Base-by-base conservation (phyloP, 441 rosid species). In the Pelargonium myrrhifolium region DNA sequence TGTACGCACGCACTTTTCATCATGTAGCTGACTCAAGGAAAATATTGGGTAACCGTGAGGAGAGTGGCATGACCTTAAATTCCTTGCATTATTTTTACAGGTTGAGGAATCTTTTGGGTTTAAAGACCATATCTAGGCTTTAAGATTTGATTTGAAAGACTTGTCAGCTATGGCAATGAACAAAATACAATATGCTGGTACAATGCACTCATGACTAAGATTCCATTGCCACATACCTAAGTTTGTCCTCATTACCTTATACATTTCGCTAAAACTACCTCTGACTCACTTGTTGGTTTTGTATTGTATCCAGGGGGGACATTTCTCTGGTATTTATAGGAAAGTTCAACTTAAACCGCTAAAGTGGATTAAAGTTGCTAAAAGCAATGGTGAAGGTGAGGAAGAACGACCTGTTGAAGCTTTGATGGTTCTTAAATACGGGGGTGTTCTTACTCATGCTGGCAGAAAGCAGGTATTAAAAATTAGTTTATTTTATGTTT, bases 391-490 rank as follows among this genome's bases (percentile, higher is more conserved):
- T 78, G 98, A 96, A 79, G 98, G 90, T 22, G 98, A 93, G 78
- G 96, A 93, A 82, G 98, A 96, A 72, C 82, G 87, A 15, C 99
- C 97, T 35, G 85, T 79, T 28, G 99, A 96, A 81, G 99, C 99
- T 63, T 85, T 96, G 70, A 93, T 96, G 99, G 86, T 96, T 80
- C 97, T 96, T 74, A 96, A 96, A 75, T 96, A 96, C 78, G 99
- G 99, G 64, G 99, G 99, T 70, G 99, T 96, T 78, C 92, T 93
- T 64, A 96, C 99, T 39, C 99, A 96, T 82, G 99, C 99, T 72
- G 99, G 99, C 68, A 85, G 99, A 79, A 96, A 93, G 83, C 99
- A 96, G 99, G 99, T 96, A 64, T 73, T 63, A 59, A 58, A 66
- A 64, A 69, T 65, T 71, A 55, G 17, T 58, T 24, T 17, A 37